Evolutionary conservation across 2,329 filamentous ascomycete genomes (phyloP), one percentile per base, ranked within the genome.

Genomic region (Sporothrix sp.): DNA sequence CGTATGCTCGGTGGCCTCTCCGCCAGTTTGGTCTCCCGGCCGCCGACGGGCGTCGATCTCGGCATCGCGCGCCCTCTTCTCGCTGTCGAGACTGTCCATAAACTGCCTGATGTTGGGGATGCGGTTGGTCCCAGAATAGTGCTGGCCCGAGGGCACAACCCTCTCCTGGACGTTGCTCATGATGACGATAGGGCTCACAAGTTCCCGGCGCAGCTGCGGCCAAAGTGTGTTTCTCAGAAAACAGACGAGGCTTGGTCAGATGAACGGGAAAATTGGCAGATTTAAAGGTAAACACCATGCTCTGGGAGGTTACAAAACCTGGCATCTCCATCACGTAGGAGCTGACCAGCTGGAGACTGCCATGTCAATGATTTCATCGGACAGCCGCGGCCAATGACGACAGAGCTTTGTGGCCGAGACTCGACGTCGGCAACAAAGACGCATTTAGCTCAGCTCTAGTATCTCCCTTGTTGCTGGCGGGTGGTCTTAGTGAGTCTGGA

Each of bases 31-130:
- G n/a, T n/a, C n/a, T n/a, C n/a, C n/a, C n/a, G n/a, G 14, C 16
- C 30, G 13, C 40, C 45, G 61, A 16, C 76, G 67, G 43, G 78
- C 69, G 40, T 94, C 85, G 54, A 95, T 81, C 56, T 77, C 70
- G 51, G 75, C 74, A 66, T 95, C 87, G 58, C 88, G 78, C 8
- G 83, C 70, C 59, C 77, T 81, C 71, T 95, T 95, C 58, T 94
- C 82, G 48, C 68, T 72, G 65, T 95, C 90, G 32, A 96, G 74
- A 56, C 78, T 78, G 48, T 86, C 77, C 58, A 95, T 76, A 58
- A 95, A 94, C 65, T 91, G 79, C 62, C 84, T 82, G 58, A 96
- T 85, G 51, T 88, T 95, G 7, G 91, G 91, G 48, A 97, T 81
- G 21, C 86, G 85, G 65, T 95, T 95, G 53, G 67, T 68, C 47